Base-by-base conservation (phyloP, 805 yeast genomes). In the Zygotorulaspora chibaensis region DNA sequence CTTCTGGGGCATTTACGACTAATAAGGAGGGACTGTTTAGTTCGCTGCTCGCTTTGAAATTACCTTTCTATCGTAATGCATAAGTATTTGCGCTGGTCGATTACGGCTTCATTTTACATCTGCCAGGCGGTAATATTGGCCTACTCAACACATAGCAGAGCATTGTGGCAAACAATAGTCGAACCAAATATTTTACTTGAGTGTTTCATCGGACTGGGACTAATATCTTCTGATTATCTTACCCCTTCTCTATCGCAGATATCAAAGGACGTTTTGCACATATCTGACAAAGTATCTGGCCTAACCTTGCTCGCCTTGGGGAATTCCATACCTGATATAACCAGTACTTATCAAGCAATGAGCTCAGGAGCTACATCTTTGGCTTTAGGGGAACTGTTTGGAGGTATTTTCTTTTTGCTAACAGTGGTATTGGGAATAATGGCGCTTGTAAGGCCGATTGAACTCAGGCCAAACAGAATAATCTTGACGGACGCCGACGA, bases 361-460 rank as follows among this genome's bases (percentile, higher is more conserved):
- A 73, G 75, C 10, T 67, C 80, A 1, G 82, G 79, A n/a, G 78
- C 87, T 1, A 79, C 84, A 0, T 76, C 87, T 0, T 69, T 91
- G 59, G 97, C 98, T 0, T 67, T 91, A 6, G 93, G 96, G 1
- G 97, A 90, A 62, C 70, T 91, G n/a, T 66, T 89, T 27, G 98
- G 99, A 0, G 93, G 96, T 1, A 86, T 95, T 0, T 78, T 85
- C 37, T 89, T 93, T 58, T 79, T 90, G 13, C 74, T 85, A 2
- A 80, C 91, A 1, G 83, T 87, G 10, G 86, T 91, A 0, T 72
- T 87, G 18, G 98, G 98, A 0, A 63, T 80, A 0, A 84, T 91
- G 77, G 83, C 87, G 0, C 62, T 89, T 0, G 62, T 81, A 1
- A 72, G 76, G 30, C 90, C 96, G 0, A 81, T 83, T 50, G 65